These are phyloP conservation scores for Crassisporium funariophilum DNA, from an alignment of 768 basidiomycete species.

Conservation along the genomic window DNA sequence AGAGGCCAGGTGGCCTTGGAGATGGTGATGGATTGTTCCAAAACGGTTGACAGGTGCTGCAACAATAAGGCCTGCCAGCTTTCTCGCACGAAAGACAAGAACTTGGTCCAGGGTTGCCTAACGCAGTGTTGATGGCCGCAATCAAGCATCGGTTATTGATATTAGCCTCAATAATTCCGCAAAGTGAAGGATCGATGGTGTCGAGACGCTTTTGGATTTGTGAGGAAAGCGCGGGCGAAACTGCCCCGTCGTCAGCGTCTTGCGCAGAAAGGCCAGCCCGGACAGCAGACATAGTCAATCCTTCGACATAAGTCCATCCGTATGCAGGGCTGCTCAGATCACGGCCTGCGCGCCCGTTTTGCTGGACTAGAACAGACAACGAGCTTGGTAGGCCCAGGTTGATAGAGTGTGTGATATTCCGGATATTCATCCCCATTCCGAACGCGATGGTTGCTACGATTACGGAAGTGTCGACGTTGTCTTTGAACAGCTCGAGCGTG, in stretches of 20 bases:
- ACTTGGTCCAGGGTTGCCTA: background rate
- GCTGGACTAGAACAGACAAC: constrained; percentile 15
- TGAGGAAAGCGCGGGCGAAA: no score
- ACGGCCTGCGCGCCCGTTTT: constrained; percentile 19
- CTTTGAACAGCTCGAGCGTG: constrained; percentile 15
- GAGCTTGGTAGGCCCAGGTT: constrained; percentile 21
- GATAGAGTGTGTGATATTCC: constrained; percentile 17
- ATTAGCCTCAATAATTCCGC: background rate
- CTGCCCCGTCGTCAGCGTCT: no score
- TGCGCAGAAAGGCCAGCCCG: no score
- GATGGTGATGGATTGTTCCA: background rate
- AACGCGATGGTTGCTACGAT: constrained; percentile 23
- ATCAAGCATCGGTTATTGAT: background rate
- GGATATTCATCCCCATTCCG: constrained; percentile 24
- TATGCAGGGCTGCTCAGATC: constrained; percentile 7
- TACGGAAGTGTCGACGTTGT: constrained; percentile 13
- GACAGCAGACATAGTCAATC: background rate
- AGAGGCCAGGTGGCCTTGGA: background rate
- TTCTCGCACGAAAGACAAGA: background rate
- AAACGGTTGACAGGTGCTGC: constrained; percentile 1
- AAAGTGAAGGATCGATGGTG: background rate
- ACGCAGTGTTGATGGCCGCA: background rate
- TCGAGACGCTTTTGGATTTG: background rate
- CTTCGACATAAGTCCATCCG: constrained; percentile 19
- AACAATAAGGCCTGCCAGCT: background rate